Percentiles rank a stretch among this genome's conserved stretches.
These are phyloP conservation scores for Mycosphaerelloides madeirae DNA, from an alignment of 2,329 filamentous ascomycete species.

Conservation along the genomic window DNA sequence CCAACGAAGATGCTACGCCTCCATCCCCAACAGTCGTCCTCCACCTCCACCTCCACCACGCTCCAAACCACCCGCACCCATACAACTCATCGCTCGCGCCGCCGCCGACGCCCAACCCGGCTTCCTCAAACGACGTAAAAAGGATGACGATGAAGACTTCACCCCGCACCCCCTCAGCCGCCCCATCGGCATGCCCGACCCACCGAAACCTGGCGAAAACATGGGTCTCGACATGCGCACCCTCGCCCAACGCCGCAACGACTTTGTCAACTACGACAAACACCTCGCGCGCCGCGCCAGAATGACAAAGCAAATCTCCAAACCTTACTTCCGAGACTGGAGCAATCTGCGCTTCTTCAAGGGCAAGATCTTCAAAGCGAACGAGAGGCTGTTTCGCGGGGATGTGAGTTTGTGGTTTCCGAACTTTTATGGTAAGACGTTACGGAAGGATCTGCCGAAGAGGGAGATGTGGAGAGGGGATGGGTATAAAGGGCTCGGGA, in stretches of 20 bases:
- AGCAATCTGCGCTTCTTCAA: constrained; percentile 73
- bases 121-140: constrained; percentile 19
- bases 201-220: constrained; percentile 76
- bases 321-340: constrained; percentile 96
- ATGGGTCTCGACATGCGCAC: constrained; percentile 67
- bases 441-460: constrained; percentile 64
- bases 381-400: constrained; percentile 74
- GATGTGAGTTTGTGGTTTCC: constrained; percentile 88
- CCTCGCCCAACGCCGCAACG: constrained; percentile 64
- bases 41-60: constrained; percentile 14
- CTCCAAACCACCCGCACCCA: constrained; percentile 5
- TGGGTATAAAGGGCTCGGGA: constrained; percentile 35
- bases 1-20: constrained; percentile 21
- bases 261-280: constrained; percentile 80
- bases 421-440: constrained; percentile 77
- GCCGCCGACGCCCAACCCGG: constrained; percentile 16
- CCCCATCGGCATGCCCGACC: constrained; percentile 74
- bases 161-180: constrained; percentile 54
- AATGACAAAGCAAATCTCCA: constrained; percentile 70
- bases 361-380: constrained; percentile 88
- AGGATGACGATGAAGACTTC: constrained; percentile 39
- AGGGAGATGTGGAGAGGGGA: constrained; percentile 52
- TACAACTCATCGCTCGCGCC: constrained; percentile 11
- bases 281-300: constrained; percentile 71
- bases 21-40: constrained; percentile 15